Evolutionary conservation across 352 stramenopile genomes (phyloP), one percentile per base, ranked within the genome.

Genomic region (Pythium rhizo-oryzae): DNA sequence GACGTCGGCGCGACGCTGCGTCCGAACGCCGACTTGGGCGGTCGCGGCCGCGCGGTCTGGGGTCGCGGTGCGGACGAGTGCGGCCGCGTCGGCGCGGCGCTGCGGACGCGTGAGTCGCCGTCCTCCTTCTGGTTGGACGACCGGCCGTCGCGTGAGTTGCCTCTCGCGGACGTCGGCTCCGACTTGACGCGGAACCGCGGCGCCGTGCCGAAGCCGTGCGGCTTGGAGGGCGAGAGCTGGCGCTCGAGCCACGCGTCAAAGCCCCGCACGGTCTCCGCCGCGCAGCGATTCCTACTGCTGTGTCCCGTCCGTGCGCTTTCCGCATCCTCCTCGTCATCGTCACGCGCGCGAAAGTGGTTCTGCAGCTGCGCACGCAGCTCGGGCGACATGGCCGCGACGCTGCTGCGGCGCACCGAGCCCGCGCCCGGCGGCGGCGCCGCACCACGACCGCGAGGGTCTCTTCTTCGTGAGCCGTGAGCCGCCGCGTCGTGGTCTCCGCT

Each of bases 181-280:
- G 24, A 12, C n/a, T 39, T n/a, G 54, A 18, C 4, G n/a, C 8
- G 51, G 52, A 65, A 62, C 4, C 65, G 56, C 30, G 23, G 30
- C 8, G 66, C 51, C 12, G 51, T 64, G 25, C 59, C 59, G 52
- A 67, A 63, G 39, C 21, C 41, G 15, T 56, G 46, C 12, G 47
- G 62, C n/a, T 67, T 61, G 7, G 65, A 70, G 0, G 52, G 61
- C 16, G 71, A 65, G 4, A 62, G 70, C 43, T 73, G 66, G 12
- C 44, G 59, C 41, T 76, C 50, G 12, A 90, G 63, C 78, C 81
- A 87, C 1, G 61, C 67, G 12, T 80, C 68, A 19, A 85, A 71
- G 1, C 78, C 79, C 41, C 74, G 71, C 7, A 90, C 76, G 6
- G 55, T 23, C 5, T 74, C 5, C 65, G 39, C 28, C 13, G 19